These are phyloP conservation scores for Blastomyces parvus DNA, from an alignment of 2,329 filamentous ascomycete species.

Conservation along the genomic window DNA sequence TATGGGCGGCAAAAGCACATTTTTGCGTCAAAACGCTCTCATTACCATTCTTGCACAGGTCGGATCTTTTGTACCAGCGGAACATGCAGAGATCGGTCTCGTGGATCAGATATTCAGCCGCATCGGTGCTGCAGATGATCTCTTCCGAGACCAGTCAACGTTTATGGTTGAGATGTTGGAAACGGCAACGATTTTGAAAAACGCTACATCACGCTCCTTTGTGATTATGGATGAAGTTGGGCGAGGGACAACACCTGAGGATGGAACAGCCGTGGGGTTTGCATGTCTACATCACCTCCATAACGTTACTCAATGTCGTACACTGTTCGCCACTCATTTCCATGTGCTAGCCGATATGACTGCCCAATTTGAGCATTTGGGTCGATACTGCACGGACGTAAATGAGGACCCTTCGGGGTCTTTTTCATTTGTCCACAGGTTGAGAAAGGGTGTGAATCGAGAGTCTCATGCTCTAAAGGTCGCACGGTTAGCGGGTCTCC, in stretches of 20 bases:
- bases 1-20: slow-evolving; percentile 97
- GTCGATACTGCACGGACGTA: slow-evolving; percentile 82
- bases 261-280: slow-evolving; percentile 82
- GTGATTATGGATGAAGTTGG: slow-evolving; percentile 99
- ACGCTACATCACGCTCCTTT: slow-evolving; percentile 74
- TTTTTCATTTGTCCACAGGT: slow-evolving; percentile 78
- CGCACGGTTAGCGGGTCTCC: slow-evolving; percentile 75
- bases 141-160: slow-evolving; percentile 91
- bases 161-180: slow-evolving; percentile 99
- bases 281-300: slow-evolving; percentile 80
- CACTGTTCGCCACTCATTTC: slow-evolving; percentile 92
- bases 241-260: slow-evolving; percentile 83
- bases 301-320: slow-evolving; percentile 64
- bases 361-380: slow-evolving; percentile 48
- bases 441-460: slow-evolving; percentile 73
- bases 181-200: slow-evolving; percentile 77
- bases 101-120: slow-evolving; percentile 96
- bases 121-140: slow-evolving; percentile 85
- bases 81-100: slow-evolving; percentile 73
- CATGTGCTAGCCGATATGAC: slow-evolving; percentile 75
- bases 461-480: slow-evolving; percentile 90
- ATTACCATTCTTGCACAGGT: slow-evolving; percentile 90
- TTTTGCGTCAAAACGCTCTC: slow-evolving; percentile 87
- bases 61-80: slow-evolving; percentile 84
- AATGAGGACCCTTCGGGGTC: slow-evolving; percentile 58